A percentile compares a stretch with the other conserved stretches of the same genome.
phyloP scores from a whole-genome alignment of 352 stramenopile genomes.

The Globisporangium polare region DNA sequence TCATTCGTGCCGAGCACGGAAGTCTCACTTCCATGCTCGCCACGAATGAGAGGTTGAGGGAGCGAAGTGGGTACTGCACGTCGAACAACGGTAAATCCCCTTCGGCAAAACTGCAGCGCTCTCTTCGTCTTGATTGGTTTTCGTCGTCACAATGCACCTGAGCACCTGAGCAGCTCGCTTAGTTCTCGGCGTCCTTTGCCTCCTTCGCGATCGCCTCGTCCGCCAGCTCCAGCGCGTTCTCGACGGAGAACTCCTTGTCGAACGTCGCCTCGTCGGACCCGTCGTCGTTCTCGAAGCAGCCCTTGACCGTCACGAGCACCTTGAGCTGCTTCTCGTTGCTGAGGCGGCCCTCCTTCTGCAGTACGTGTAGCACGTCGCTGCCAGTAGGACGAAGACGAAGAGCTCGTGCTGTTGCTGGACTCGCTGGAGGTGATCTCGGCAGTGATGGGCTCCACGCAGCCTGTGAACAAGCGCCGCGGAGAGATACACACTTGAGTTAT shows the following conservation, averaged over 20 bases:
- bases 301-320: slow-evolving; percentile 72
- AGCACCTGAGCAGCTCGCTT: neutral
- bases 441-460: slow-evolving; percentile 24
- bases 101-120: too few relatives aligned
- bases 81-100: too few relatives aligned
- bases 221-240: slow-evolving; percentile 77
- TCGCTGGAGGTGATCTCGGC: slow-evolving; percentile 12
- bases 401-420: neutral
- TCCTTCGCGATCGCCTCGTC: slow-evolving; percentile 62
- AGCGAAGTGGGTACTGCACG: too few relatives aligned
- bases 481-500: neutral
- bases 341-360: slow-evolving; percentile 74
- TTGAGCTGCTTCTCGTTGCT: slow-evolving; percentile 65
- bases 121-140: too few relatives aligned
- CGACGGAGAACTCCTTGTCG: slow-evolving; percentile 80
- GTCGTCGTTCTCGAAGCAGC: slow-evolving; percentile 59
- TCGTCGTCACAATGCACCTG: too few relatives aligned
- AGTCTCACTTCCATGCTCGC: too few relatives aligned
- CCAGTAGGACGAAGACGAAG: slow-evolving; percentile 17
- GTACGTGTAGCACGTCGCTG: slow-evolving; percentile 66
- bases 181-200: slow-evolving; percentile 15
- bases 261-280: slow-evolving; percentile 47
- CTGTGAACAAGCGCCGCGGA: slow-evolving; percentile 13
- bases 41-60: too few relatives aligned
- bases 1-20: too few relatives aligned